Evolutionary conservation across 163 green algal species (phyloP).

Genomic region (Picocystis sp.): DNA sequence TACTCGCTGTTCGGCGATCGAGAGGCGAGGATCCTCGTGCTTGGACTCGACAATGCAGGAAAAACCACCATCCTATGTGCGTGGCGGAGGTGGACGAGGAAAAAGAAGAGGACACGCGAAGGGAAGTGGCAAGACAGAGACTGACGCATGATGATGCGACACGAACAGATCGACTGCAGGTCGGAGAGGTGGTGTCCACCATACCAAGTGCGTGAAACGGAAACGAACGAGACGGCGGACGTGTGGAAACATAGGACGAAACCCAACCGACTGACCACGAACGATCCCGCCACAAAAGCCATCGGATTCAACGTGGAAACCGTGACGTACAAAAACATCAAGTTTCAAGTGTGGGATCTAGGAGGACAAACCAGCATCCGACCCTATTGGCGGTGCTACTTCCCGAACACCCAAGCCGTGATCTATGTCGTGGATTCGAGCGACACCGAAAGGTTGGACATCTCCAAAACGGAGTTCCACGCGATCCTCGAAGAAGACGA

Average conservation of each 20-base stretch:
- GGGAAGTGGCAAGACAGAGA: no score
- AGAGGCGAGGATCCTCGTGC: constrained; percentile 91
- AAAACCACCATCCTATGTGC: constrained; percentile 95
- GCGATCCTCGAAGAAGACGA: constrained; percentile 95
- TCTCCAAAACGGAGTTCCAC: constrained; percentile 84
- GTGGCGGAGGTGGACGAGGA: constrained; percentile 4
- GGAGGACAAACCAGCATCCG: constrained; percentile 87
- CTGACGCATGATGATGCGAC: no score
- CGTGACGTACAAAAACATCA: constrained; percentile 99
- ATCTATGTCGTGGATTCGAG: constrained; percentile 96
- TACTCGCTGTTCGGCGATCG: constrained; percentile 79
- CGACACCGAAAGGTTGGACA: constrained; percentile 77
- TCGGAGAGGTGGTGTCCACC: constrained; percentile 92
- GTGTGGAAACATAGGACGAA: background rate
- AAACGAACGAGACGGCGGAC: background rate
- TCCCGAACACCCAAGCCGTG: constrained; percentile 85
- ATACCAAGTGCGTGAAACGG: constrained; percentile 70
- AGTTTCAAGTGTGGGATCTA: constrained; percentile 93
- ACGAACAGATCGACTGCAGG: constrained; percentile 72
- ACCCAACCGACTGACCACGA: background rate
- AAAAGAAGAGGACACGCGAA: no score
- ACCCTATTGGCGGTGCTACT: constrained; percentile 99
- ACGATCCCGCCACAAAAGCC: constrained; percentile 34
- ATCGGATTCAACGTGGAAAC: constrained; percentile 99
- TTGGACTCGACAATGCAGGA: constrained; percentile 93